Base-by-base conservation (phyloP, 2,329 filamentous ascomycete genomes). In the Aspergillus carbonarius region DNA sequence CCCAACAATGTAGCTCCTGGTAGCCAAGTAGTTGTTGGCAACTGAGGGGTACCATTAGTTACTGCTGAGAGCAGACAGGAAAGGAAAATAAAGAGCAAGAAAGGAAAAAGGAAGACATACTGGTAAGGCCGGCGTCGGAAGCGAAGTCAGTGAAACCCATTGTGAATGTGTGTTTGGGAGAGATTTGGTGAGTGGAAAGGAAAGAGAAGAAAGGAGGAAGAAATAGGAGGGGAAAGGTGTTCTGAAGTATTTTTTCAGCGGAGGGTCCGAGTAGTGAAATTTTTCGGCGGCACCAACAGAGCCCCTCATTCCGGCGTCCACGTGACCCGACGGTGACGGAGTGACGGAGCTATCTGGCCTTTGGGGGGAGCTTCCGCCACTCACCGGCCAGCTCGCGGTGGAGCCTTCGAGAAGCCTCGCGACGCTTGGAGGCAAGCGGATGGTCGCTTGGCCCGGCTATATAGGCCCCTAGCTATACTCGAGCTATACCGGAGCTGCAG, bases 1-100 rank as follows among this genome's bases (percentile, higher is more conserved):
- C 90, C 90, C 90, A 80, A 88, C 81, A 73, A 93, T 88, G 83
- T 93, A 93, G 80, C 87, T 90, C 75, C 88, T 86, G 74, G 88
- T 90, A 62, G 71, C 66, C 59, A 78, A 70, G 72, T 68, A 78
- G 67, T 70, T 69, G 73, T 78, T 76, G 74, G 76, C 75, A 69
- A 76, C 75, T 76, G 69, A 70, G 63, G 66, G 68, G 70, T 66
- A 70, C 57, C 63, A 67, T 71, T 72, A 73, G 72, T 66, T 63
- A 62, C 61, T 62, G 60, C 50, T 53, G 40, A 42, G 40, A 42
- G 40, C 50, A 53, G 27, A 44, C 30, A 40, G 56, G 42, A 51
- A 54, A 61, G 58, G 63, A 63, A 58, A 60, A 55, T 44, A 53
- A 56, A 56, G 59, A 53, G 55, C 59, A 63, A 63, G 49, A 61